Evolutionary conservation across 1,139 yeast genomes (phyloP).

Genomic region (Petasospora fabianii): DNA sequence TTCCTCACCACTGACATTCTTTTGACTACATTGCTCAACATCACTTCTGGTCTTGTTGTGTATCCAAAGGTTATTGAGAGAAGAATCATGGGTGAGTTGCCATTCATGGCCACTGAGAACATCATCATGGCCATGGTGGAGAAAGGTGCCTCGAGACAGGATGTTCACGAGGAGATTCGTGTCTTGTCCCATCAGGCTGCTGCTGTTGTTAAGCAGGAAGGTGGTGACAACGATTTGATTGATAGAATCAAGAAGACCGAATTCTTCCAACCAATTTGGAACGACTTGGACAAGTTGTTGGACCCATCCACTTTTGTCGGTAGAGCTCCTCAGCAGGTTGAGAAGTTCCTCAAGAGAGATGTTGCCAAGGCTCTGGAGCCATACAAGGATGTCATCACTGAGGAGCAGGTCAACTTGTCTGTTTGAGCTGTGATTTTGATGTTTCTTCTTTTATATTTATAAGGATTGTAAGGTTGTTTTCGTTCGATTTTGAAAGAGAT

Average conservation of each 20-base stretch:
- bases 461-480: background rate
- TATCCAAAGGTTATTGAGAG: constrained; percentile 98
- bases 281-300: constrained; percentile 70
- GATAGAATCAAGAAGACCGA: constrained; percentile 77
- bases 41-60: constrained; percentile 92
- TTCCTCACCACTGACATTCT: constrained; percentile 94
- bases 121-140: constrained; percentile 99
- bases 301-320: constrained; percentile 96
- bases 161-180: constrained; percentile 96
- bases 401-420: constrained; percentile 59
- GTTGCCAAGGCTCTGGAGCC: constrained; percentile 82
- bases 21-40: constrained; percentile 83
- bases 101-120: constrained; percentile 99
- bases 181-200: constrained; percentile 97
- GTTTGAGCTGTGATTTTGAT: constrained; percentile 40
- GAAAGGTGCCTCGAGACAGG: constrained; percentile 97
- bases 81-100: constrained; percentile 90
- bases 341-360: constrained; percentile 80
- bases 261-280: constrained; percentile 89
- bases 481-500: too few species aligned
- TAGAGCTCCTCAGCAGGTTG: constrained; percentile 98
- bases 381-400: constrained; percentile 54
- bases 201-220: constrained; percentile 95
- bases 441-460: too few species aligned
- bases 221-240: constrained; percentile 96